A percentile compares a stretch with the other conserved stretches of the same genome.
These are phyloP conservation scores for Tillandsia leiboldiana DNA, from an alignment of 176 grass and related monocot genomes.

Conservation along the genomic window DNA sequence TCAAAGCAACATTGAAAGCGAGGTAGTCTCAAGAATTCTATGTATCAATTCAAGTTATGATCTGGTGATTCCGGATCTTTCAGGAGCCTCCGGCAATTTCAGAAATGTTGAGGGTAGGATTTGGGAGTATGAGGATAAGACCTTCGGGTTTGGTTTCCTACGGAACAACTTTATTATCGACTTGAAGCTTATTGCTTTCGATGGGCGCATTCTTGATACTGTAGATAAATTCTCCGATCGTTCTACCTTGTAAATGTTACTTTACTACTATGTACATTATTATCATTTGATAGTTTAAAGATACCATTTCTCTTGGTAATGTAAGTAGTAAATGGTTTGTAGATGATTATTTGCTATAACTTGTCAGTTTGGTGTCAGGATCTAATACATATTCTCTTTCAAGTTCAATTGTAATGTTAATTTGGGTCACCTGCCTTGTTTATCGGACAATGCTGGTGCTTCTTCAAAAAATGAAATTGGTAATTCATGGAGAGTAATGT, in stretches of 20 bases:
- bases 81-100: conserved; percentile 25
- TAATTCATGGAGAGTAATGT: too few species aligned
- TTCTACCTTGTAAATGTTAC: conserved; percentile 39
- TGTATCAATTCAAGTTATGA: conserved; percentile 73
- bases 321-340: background rate
- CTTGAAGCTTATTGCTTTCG: conserved; percentile 50
- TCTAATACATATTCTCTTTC: too few species aligned
- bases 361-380: too few species aligned
- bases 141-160: conserved; percentile 80
- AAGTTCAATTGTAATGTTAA: too few species aligned
- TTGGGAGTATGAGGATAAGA: conserved; percentile 87
- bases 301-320: conserved; percentile 10
- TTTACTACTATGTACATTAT: conserved; percentile 28
- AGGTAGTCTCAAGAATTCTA: conserved; percentile 49
- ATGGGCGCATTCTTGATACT: conserved; percentile 60
- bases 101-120: conserved; percentile 73
- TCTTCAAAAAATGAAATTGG: too few species aligned
- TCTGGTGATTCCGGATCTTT: conserved; percentile 43
- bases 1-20: conserved; percentile 5
- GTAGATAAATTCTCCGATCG: conserved; percentile 20
- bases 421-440: too few species aligned
- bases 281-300: conserved; percentile 29
- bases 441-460: too few species aligned
- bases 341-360: too few species aligned
- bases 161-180: conserved; percentile 71